Evolutionary conservation across 2,329 filamentous ascomycete species (phyloP), one percentile per base, ranked within the genome.

Genomic region (Xylaria sp.): DNA sequence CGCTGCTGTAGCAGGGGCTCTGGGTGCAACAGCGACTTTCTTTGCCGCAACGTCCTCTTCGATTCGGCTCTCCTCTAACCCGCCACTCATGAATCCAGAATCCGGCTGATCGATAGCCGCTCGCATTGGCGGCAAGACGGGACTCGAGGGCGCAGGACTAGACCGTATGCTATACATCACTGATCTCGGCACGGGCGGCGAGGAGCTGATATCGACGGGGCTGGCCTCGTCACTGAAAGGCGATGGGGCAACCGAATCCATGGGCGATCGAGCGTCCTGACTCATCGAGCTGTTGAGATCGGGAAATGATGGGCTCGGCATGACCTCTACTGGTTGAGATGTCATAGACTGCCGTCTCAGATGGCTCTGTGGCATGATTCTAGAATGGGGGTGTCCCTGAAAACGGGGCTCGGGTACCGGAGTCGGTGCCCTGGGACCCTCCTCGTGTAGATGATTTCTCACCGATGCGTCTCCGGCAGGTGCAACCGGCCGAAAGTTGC

Each of bases 61-160:
- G 6, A 90, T 49, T 40, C 72, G 72, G 58, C 70, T 83, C 31
- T 91, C 89, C n/a, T 91, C 87, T 17, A 91, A 79, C 6, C 89
- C 87, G n/a, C 91, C 92, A 77, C 92, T 96, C 87, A 94, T 92
- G 76, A 97, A 97, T 1, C 92, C 93, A 15, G 93, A 94, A 77
- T 97, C 93, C 7, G 85, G 84, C 71, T 90, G 84, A 5, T 86
- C 85, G 61, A 90, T 89, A 31, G 90, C 78, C 26, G 85, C 82
- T 0, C 83, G 86, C 83, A 90, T 89, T 0, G 88, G 87, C 7
- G 89, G 89, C 59, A 94, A 84, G 51, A 89, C 86, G 2, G 95
- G 96, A 77, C 95, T 98, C 2, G 94, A 97, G 31, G 90, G 88
- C 33, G 89, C 88, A 4, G 91, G 90, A 67, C 88, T 89, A 1